Base-by-base conservation (phyloP, 495 filamentous ascomycete species). In the Talaromyces thailandensis region DNA sequence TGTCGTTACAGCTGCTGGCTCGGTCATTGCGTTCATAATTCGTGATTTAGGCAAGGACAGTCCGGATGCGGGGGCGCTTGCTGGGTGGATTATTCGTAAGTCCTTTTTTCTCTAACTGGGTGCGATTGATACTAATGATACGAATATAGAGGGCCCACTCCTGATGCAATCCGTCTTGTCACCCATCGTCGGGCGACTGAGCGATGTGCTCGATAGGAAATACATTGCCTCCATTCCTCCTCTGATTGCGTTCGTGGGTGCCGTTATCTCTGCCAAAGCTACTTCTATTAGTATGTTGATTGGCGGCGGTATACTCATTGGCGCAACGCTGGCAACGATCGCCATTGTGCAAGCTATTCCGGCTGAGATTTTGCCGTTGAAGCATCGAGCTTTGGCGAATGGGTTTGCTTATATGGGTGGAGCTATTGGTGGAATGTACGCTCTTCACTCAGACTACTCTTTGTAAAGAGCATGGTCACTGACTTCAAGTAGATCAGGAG, bases 81-180 rank as follows among this genome's bases (percentile, higher is more conserved):
- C 79, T 5, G 79, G 80, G 23, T 83, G 82, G 79, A 76, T 83
- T 60, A 84, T 84, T 50, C 81, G 81, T 66, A 76, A 72, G 28
- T 32, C 26, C n/a, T 56, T 11, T 18, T 4, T 7, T 21, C 43
- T 48, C n/a, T 14, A 14, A n/a, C 4, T n/a, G n/a, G n/a, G n/a
- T n/a, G n/a, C n/a, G n/a, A n/a, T 9, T 16, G 43, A 23, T 6
- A 9, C 18, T 48, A 48, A 48, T 48, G 43, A 9, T 37, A n/a
- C 3, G 14, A 40, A 5, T 6, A 25, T 43, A 23, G 24, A 80
- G 69, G 76, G 81, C 4, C 82, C 81, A 0, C 72, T 85, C 1
- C 71, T 83, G 8, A 81, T 82, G 73, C 82, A 84, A 66, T 71
- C 69, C 31, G 80, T 83, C 1, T 71, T 85, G 4, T 83, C 78